A percentile compares a stretch with the other conserved stretches of the same genome.
These are phyloP conservation scores for Alnus glutinosa DNA, from an alignment of 306 rosid genomes.

Conservation along the genomic window DNA sequence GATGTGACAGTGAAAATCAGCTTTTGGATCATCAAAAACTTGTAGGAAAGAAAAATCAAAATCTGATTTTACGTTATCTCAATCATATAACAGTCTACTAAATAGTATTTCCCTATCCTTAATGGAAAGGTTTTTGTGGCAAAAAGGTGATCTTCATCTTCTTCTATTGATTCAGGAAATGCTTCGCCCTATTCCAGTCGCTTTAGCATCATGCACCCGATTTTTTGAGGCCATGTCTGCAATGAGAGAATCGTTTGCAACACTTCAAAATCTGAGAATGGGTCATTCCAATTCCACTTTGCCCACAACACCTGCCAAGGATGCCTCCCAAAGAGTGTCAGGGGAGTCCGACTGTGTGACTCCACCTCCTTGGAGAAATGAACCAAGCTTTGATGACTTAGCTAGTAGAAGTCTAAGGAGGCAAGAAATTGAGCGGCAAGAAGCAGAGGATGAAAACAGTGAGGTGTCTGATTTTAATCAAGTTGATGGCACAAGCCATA, in stretches of 20 bases:
- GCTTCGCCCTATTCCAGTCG: constrained; percentile 97
- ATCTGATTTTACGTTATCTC: no score
- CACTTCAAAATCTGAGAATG: constrained; percentile 84
- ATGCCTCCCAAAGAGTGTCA: constrained; percentile 51
- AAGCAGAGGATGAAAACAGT: constrained; percentile 36
- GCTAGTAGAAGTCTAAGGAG: constrained; percentile 49
- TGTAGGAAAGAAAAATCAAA: no score
- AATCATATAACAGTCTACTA: no score
- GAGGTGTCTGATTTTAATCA: constrained; percentile 23
- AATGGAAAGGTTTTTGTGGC: not conserved
- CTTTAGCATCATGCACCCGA: constrained; percentile 91
- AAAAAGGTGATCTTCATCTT: constrained; percentile 5
- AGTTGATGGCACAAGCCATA: constrained; percentile 39
- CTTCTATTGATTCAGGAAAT: constrained; percentile 58
- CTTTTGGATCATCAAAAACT: no score
- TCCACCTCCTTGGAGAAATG: constrained; percentile 71
- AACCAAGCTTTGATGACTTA: constrained; percentile 60
- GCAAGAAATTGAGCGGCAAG: constrained; percentile 43
- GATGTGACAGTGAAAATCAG: no score
- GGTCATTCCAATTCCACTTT: constrained; percentile 49
- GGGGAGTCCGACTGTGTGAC: constrained; percentile 60
- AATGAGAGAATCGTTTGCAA: constrained; percentile 89
- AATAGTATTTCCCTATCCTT: no score
- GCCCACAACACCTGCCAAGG: constrained; percentile 57
- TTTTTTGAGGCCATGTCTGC: constrained; percentile 99